Conservation (phyloP, 2,329 filamentous ascomycete species). For the Iodosphaeria phyllophila region DNA sequence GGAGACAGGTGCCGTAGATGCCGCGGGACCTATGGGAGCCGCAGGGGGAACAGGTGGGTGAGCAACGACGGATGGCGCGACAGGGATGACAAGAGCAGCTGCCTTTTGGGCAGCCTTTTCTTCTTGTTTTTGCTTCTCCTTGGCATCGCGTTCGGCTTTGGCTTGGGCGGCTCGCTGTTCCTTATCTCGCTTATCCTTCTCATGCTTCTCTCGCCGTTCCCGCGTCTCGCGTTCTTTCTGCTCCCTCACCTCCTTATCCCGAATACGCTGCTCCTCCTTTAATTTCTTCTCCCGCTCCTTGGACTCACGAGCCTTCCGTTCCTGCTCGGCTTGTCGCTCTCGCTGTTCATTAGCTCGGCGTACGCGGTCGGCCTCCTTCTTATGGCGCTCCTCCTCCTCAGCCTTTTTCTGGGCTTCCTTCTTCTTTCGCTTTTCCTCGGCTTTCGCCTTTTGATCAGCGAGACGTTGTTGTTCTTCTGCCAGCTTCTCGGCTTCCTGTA, state of each 20-base stretch:
- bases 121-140: conserved; percentile 25
- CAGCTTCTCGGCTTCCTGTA: conserved; percentile 61
- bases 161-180: conserved; percentile 24
- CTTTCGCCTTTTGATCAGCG: conserved; percentile 64
- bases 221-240: conserved; percentile 44
- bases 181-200: conserved; percentile 38
- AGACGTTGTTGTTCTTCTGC: conserved; percentile 60
- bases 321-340: conserved; percentile 67
- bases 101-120: conserved; percentile 23
- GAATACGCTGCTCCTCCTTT: conserved; percentile 65
- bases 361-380: conserved; percentile 72
- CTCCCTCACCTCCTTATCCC: conserved; percentile 61
- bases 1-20: conserved; percentile 14
- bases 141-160: conserved; percentile 26
- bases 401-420: conserved; percentile 79
- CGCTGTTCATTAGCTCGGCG: conserved; percentile 67
- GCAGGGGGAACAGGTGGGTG: too few relatives aligned
- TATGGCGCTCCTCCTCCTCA: conserved; percentile 70
- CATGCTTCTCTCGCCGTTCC: conserved; percentile 37
- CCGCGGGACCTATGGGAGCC: conserved; percentile 1
- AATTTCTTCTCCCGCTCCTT: conserved; percentile 70
- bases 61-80: too few relatives aligned
- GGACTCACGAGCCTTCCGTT: conserved; percentile 65
- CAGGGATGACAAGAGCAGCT: conserved; percentile 16
- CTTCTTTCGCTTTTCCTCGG: conserved; percentile 82